Conservation (phyloP, 2,329 filamentous ascomycete species). For the Sporothrix phasma region DNA sequence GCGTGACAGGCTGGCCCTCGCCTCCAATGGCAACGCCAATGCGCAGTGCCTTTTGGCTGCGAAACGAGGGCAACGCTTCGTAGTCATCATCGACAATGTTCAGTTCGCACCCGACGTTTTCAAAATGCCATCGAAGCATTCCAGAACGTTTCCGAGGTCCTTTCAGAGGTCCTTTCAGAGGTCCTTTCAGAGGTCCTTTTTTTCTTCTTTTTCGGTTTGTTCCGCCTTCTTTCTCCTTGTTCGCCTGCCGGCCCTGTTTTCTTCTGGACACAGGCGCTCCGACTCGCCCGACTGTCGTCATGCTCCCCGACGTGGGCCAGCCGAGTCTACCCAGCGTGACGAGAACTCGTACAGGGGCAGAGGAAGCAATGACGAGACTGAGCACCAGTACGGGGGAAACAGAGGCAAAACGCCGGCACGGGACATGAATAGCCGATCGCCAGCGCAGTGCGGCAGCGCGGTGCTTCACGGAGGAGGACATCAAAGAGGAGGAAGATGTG, state of each 20-base stretch:
- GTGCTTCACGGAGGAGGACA: background rate
- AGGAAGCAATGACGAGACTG: background rate
- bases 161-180: too few species aligned
- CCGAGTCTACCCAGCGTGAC: background rate
- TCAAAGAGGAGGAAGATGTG: background rate
- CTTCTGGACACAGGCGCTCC: background rate
- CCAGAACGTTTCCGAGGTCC: slow-evolving; percentile 3
- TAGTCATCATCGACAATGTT: background rate
- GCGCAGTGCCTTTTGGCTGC: background rate
- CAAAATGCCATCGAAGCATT: background rate
- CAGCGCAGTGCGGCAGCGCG: background rate
- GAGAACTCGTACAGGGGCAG: background rate
- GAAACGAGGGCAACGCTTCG: background rate
- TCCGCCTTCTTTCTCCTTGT: background rate
- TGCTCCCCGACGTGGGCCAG: background rate
- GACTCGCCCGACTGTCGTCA: background rate
- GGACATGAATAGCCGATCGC: background rate
- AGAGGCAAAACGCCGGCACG: background rate
- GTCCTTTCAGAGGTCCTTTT: too few species aligned
- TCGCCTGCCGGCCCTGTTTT: too few species aligned
- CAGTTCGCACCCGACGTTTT: background rate
- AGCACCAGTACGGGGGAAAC: background rate
- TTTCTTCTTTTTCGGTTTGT: too few species aligned
- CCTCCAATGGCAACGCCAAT: background rate
- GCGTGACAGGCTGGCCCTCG: background rate